phyloP scores from a whole-genome alignment of 176 grass and related monocot species.

The Pharus latifolius region DNA sequence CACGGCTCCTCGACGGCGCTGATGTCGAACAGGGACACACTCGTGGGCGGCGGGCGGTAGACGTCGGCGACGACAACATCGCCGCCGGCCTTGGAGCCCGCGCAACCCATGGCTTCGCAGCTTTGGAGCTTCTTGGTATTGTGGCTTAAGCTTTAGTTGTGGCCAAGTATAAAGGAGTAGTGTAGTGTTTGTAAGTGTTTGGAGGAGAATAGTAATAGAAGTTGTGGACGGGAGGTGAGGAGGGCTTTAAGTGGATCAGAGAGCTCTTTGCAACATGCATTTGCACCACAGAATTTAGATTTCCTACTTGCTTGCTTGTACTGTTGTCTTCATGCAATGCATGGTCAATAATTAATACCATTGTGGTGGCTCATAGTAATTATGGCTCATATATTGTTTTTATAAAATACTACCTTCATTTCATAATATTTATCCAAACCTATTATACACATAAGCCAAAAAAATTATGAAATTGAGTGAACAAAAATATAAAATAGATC shows the following conservation, averaged over 20 bases:
- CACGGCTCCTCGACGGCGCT: constrained; percentile 82
- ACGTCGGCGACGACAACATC: constrained; percentile 24
- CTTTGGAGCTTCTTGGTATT: background rate
- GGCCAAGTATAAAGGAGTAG: background rate
- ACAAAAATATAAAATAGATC: too few relatives aligned
- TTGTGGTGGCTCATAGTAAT: too few relatives aligned
- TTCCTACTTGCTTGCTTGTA: background rate
- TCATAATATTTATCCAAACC: too few relatives aligned
- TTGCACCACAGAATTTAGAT: background rate
- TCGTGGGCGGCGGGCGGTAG: constrained; percentile 65
- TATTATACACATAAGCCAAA: too few relatives aligned
- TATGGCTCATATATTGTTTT: too few relatives aligned
- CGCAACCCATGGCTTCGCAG: constrained; percentile 52
- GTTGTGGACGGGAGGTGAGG: constrained; percentile 13
- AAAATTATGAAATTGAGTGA: too few relatives aligned
- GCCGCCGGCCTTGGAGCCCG: constrained; percentile 36
- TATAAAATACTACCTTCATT: too few relatives aligned
- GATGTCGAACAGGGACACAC: constrained; percentile 81
- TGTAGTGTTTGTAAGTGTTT: background rate
- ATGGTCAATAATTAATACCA: too few relatives aligned
- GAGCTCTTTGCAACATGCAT: background rate
- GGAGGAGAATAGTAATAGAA: background rate
- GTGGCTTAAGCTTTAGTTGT: background rate
- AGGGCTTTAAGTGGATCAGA: constrained; percentile 14
- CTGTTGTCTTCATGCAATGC: too few relatives aligned